These are phyloP conservation scores for Acanthamoeba healyi DNA, from an alignment of 208 protist genomes.

Conservation along the genomic window DNA sequence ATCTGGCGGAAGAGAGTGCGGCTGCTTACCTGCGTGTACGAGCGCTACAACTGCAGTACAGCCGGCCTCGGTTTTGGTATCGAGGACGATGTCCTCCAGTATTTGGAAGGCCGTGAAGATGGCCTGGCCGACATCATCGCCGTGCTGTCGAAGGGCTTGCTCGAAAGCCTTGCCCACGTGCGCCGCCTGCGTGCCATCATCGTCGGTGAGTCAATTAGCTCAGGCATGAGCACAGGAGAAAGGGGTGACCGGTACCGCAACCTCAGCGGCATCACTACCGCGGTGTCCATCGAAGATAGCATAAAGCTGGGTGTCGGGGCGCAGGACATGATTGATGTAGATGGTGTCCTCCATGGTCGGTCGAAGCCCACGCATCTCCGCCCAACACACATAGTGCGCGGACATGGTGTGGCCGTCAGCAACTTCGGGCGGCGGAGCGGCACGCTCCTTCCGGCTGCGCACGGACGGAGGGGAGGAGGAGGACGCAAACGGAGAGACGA, in stretches of 20 bases:
- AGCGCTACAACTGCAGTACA: slow-evolving; percentile 50
- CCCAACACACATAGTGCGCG: slow-evolving; percentile 42
- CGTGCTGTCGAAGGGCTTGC: slow-evolving; percentile 43
- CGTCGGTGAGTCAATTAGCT: neutral
- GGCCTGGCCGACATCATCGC: slow-evolving; percentile 1
- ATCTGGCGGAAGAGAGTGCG: neutral
- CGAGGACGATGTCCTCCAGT: slow-evolving; percentile 25
- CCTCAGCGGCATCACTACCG: slow-evolving; percentile 67
- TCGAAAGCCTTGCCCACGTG: slow-evolving; percentile 60
- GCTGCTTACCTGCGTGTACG: neutral
- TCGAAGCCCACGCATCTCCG: slow-evolving; percentile 68
- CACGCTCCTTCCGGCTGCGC: neutral
- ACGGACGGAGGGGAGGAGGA: neutral
- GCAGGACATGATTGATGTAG: slow-evolving; percentile 43
- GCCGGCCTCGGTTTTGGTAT: slow-evolving; percentile 62
- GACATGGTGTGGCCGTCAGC: neutral
- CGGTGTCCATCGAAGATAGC: slow-evolving; percentile 71
- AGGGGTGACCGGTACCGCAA: slow-evolving; percentile 35
- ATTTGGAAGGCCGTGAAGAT: neutral
- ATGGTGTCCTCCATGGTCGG: slow-evolving; percentile 72
- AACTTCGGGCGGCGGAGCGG: neutral
- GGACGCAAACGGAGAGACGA: neutral
- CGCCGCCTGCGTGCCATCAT: neutral
- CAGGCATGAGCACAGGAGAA: neutral
- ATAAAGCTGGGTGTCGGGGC: slow-evolving; percentile 38